A percentile compares a stretch with the other conserved stretches of the same genome.
Conservation (phyloP, 1,284 basidiomycete genomes). For the Apiotrichum gracile region DNA sequence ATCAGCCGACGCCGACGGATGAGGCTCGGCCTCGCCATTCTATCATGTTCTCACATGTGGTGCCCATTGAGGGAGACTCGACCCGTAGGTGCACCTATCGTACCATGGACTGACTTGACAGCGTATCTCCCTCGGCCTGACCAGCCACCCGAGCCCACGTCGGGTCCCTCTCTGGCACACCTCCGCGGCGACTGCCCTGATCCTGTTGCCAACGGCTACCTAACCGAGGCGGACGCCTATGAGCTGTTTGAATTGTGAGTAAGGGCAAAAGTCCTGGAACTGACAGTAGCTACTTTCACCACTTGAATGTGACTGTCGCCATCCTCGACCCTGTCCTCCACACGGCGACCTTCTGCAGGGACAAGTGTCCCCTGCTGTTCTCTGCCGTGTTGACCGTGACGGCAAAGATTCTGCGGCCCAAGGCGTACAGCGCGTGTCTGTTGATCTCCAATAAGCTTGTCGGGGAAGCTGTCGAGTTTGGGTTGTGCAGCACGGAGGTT, state of each 20-base stretch:
- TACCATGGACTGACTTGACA: neutral
- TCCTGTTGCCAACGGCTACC: conserved; percentile 33
- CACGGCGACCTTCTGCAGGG: conserved; percentile 38
- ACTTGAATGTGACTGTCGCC: conserved; percentile 32
- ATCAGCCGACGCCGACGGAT: too few relatives aligned
- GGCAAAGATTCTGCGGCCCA: conserved; percentile 41
- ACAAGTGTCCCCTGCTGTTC: conserved; percentile 44
- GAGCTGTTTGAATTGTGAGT: conserved; percentile 40
- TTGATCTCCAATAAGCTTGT: conserved; percentile 39
- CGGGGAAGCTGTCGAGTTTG: conserved; percentile 44
- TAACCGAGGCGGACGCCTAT: conserved; percentile 26
- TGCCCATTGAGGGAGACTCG: conserved; percentile 26
- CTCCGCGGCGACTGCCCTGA: conserved; percentile 22
- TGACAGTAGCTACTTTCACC: conserved; percentile 28
- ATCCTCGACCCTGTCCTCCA: conserved; percentile 44
- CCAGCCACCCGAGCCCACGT: neutral
- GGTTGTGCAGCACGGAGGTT: conserved; percentile 43
- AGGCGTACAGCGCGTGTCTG: conserved; percentile 40
- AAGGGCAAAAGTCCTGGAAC: too few relatives aligned
- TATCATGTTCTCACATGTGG: conserved; percentile 26
- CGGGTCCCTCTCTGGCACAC: neutral
- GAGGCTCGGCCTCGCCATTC: neutral
- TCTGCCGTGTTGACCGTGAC: conserved; percentile 46
- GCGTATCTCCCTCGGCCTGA: conserved; percentile 12
- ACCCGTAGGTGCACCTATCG: conserved; percentile 11